Base-by-base conservation (phyloP, 2,329 filamentous ascomycete species). In the Pseudogymnoascus sp. region DNA sequence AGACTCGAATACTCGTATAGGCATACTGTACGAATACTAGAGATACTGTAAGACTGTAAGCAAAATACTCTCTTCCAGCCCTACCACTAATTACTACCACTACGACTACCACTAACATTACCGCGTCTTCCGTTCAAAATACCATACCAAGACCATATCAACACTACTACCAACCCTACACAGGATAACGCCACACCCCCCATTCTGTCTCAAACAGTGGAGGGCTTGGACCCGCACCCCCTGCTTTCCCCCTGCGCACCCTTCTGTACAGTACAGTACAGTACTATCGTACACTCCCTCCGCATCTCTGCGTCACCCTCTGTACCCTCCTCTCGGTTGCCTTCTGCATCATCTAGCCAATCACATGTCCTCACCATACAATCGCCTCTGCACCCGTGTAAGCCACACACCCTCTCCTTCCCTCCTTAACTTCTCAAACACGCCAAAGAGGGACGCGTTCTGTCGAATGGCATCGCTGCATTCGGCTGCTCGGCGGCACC, bases 211-310 rank as follows among this genome's bases (percentile, higher is more conserved):
- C 42, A 48, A 48, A 48, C 42, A 48, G 42, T 48, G 7, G 42
- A 48, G 42, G 42, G 42, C 42, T 48, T 48, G 42, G 42, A 48
- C 42, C 42, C 42, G 25, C 42, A 48, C 42, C 42, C 42, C 42
- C 42, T 48, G 42, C 42, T 48, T 48, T 25, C 21, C 42, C 42
- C 42, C 21, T 48, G 42, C 42, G 21, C 42, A 48, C 42, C 42
- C 42, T 48, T 25, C 35, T 38, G 12, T n/a, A n/a, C n/a, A n/a
- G n/a, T n/a, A n/a, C n/a, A n/a, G n/a, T n/a, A n/a, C n/a, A n/a
- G n/a, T n/a, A n/a, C n/a, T n/a, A n/a, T n/a, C n/a, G n/a, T n/a
- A n/a, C n/a, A n/a, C n/a, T n/a, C 35, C 35, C 12, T n/a, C 12
- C 35, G 13, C 35, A 38, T 15, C 36, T 48, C 42, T 48, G 42